A percentile compares a stretch with the other conserved stretches of the same genome.
Evolutionary conservation across 257 asterid genomes (phyloP).

Genomic region (Lithospermum erythrorhizon): DNA sequence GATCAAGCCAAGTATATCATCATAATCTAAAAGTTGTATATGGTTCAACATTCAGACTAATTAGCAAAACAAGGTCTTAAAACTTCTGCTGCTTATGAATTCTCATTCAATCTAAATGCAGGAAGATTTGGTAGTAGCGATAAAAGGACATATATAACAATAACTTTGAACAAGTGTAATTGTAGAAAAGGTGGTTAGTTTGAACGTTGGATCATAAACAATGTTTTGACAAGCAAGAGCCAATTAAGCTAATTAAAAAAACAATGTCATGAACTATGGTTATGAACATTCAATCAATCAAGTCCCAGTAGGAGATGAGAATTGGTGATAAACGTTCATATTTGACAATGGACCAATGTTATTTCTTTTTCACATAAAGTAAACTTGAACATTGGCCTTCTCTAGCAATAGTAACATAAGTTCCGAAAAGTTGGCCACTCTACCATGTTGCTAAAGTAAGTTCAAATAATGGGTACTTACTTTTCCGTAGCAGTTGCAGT

Average conservation of each 20-base stretch:
- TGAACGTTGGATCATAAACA: neutral
- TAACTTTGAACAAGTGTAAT: too few relatives aligned
- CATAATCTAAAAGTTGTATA: neutral
- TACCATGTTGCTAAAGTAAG: neutral
- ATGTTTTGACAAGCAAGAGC: neutral
- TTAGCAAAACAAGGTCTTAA: neutral
- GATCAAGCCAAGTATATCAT: neutral
- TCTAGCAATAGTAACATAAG: neutral
- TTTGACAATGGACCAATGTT: neutral
- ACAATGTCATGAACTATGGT: neutral
- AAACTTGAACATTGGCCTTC: neutral
- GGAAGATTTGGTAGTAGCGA: neutral
- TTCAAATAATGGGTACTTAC: constrained; percentile 31
- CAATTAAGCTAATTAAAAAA: neutral
- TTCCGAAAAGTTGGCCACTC: neutral
- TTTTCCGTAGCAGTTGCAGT: constrained; percentile 96
- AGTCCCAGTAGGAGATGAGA: neutral
- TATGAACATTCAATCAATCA: neutral
- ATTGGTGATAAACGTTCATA: neutral
- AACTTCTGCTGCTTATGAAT: neutral
- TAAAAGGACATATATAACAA: too few relatives aligned
- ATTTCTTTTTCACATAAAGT: neutral
- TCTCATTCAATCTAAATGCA: neutral
- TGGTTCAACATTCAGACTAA: neutral
- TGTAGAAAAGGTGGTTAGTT: neutral